Evolutionary conservation across 139 green algal genomes (phyloP), one percentile per base, ranked within the genome.

Genomic region (Chlorella sorokiniana): DNA sequence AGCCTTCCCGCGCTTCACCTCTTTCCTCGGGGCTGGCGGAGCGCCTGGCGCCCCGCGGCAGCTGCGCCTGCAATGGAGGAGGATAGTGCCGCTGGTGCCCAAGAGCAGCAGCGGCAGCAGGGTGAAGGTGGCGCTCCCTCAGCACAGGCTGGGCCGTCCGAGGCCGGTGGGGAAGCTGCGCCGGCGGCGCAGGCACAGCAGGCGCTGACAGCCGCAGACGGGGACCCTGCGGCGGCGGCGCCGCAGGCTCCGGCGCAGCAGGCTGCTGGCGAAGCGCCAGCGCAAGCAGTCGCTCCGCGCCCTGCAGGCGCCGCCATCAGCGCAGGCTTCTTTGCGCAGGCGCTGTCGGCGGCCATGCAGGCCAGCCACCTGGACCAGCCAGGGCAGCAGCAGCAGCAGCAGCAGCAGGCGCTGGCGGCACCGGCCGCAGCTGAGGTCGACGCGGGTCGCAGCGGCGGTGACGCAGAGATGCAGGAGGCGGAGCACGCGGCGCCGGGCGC

Each of bases 321-420:
- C 37, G 72, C 70, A 2, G 79, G 70, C 52, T 54, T 80, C 40
- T 80, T 88, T 44, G 51, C 51, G 0, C 73, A 79, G 54, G 84
- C 84, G 14, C 72, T 85, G 79, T 44, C 80, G 5, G 64, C 78
- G 62, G 83, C 73, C 4, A 83, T 88, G 63, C 63, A 75, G 25
- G 27, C 65, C 7, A 10, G 44, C 4, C 45, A 27, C 18, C 33
- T 16, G 48, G 48, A 59, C 48, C 48, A 59, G 16, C 14, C 14
- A 59, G 48, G 48, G 16, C 45, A 11, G 7, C 51, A 52, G 82
- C 69, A 48, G 56, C 75, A 61, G 65, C 78, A 42, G 61, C 62
- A 27, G 42, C 42, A 70, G 48, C 37, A 56, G 41, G 40, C 16
- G 22, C 40, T 10, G 35, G 44, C 31, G 2, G 69, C 76, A 62